A percentile compares a stretch with the other conserved stretches of the same genome.
These are phyloP conservation scores for Cladorrhinum sp. DNA, from an alignment of 2,329 filamentous ascomycete genomes.

Conservation along the genomic window DNA sequence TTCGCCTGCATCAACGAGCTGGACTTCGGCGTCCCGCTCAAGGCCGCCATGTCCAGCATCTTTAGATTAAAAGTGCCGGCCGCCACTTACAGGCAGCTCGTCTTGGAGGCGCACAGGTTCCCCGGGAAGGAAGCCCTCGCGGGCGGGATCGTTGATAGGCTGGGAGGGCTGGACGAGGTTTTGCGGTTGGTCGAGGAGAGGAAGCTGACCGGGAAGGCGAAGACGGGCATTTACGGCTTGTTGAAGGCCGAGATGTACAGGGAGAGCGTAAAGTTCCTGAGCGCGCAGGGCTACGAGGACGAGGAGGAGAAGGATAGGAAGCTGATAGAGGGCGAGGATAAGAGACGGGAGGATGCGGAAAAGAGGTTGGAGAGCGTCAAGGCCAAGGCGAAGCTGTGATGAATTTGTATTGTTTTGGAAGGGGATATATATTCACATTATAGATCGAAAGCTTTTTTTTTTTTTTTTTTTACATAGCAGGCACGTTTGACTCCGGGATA, in stretches of 20 bases:
- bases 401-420: too few species aligned
- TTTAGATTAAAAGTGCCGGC: conserved; percentile 67
- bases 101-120: conserved; percentile 72
- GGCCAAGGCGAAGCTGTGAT: conserved; percentile 41
- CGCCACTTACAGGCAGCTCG: conserved; percentile 58
- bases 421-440: too few species aligned
- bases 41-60: conserved; percentile 68
- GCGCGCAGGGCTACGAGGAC: conserved; percentile 46
- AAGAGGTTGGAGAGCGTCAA: conserved; percentile 50
- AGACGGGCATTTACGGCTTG: conserved; percentile 64
- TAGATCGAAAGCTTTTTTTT: too few species aligned
- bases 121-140: conserved; percentile 60
- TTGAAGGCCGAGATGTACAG: conserved; percentile 76
- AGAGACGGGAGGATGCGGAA: conserved; percentile 42
- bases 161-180: conserved; percentile 58
- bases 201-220: conserved; percentile 58
- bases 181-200: conserved; percentile 58
- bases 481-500: too few species aligned
- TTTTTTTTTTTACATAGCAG: too few species aligned
- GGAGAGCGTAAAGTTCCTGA: conserved; percentile 59
- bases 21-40: conserved; percentile 72
- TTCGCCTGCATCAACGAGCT: conserved; percentile 80
- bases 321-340: conserved; percentile 38
- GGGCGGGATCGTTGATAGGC: conserved; percentile 64
- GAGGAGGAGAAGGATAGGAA: conserved; percentile 49